Evolutionary conservation across 192 early-diverging fungal genomes (phyloP).

Genomic region (Phycomyces blakesleeanus): DNA sequence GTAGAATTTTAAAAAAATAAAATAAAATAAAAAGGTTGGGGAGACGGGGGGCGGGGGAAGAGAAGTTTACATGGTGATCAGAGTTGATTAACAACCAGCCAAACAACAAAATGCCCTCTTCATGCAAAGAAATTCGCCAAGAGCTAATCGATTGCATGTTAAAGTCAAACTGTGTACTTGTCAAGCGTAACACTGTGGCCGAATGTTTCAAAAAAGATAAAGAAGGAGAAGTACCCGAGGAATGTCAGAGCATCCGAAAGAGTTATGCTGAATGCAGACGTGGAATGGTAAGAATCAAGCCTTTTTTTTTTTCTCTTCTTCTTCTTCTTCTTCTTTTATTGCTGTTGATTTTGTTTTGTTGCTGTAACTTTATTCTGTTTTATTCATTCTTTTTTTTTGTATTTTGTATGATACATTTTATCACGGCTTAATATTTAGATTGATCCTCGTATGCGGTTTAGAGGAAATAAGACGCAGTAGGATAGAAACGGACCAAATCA

Average conservation of each 20-base stretch:
- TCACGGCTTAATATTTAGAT: slow-evolving; percentile 36
- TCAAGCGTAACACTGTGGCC: slow-evolving; percentile 41
- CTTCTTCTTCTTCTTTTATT: no score
- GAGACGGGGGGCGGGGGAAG: no score
- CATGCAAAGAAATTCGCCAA: slow-evolving; percentile 53
- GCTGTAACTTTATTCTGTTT: no score
- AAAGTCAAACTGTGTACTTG: slow-evolving; percentile 51
- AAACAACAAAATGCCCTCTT: slow-evolving; percentile 44
- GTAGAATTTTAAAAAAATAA: no score
- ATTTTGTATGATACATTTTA: no score
- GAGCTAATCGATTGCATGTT: slow-evolving; percentile 55
- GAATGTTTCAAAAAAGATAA: slow-evolving; percentile 54
- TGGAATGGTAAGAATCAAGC: slow-evolving; percentile 46
- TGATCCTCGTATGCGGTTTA: slow-evolving; percentile 48
- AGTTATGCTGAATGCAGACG: slow-evolving; percentile 57
- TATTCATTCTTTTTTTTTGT: no score
- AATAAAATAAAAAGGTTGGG: no score
- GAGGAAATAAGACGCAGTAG: slow-evolving; percentile 47
- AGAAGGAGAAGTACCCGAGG: slow-evolving; percentile 43
- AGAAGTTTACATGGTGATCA: no score
- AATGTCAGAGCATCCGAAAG: slow-evolving; percentile 50
- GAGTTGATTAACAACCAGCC: no score
- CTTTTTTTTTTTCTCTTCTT: no score
- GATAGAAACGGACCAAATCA: slow-evolving; percentile 1
- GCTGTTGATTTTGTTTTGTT: no score